Evolutionary conservation across 2,329 filamentous ascomycete species (phyloP), one percentile per base, ranked within the genome.

Genomic region (Scytalidium lignicola): DNA sequence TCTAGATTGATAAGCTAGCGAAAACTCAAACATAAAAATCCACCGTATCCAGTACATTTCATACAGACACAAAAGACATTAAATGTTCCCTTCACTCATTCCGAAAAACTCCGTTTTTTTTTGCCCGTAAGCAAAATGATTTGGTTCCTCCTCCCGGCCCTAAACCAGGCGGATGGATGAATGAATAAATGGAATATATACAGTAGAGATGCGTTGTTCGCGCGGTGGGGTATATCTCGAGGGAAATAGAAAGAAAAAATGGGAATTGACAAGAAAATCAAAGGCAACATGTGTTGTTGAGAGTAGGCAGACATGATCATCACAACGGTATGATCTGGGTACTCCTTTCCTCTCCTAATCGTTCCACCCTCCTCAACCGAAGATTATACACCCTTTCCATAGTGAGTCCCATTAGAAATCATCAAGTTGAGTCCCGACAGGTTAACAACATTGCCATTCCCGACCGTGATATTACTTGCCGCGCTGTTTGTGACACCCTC

Each of bases 381-480:
- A 41, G 39, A 41, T n/a, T 37, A 37, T 8, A 17, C 32, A 13
- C n/a, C n/a, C 32, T 9, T 9, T 17, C 32, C 32, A 37, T 7
- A 37, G 4, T 5, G 10, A 13, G 32, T 37, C n/a, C 32, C 32
- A 13, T 37, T 37, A n/a, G 32, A 13, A 17, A 37, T n/a, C 18
- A 13, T 43, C 41, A 43, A 20, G 41, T 18, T 55, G 10, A 58
- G 52, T 2, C 29, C 51, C 15, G 62, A 21, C 2, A 64, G 45
- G 47, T 64, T 55, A 2, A 61, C 46, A 1, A 50, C 44, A 43
- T 59, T 58, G 1, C 56, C 55, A 37, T 52, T 53, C 1, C 62
- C 62, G 9, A 65, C 43, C 20, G 52, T 59, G 3, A 67, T 26
- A 45, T 62, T 62, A 42, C 51, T 52, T 3, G 62, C 62, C 0